These are phyloP conservation scores for Potentilla sterilis DNA, from an alignment of 306 rosid species.

Conservation along the genomic window DNA sequence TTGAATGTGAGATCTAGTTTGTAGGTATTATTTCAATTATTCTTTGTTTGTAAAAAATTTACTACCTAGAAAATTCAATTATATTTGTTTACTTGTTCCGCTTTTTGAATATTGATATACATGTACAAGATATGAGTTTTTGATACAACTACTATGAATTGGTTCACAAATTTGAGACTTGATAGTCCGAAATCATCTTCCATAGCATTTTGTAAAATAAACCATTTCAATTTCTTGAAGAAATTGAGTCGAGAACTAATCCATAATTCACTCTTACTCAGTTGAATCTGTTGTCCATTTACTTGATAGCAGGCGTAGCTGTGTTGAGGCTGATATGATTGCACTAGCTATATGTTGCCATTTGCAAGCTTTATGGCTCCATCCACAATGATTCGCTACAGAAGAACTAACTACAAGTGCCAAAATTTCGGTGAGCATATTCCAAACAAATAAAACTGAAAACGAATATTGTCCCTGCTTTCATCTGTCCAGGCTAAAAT, in stretches of 20 bases:
- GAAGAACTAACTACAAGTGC: background rate
- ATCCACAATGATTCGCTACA: background rate
- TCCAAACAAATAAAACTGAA: background rate
- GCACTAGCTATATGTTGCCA: background rate
- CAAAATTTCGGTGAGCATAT: background rate
- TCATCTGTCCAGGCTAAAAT: background rate
- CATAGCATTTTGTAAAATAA: too few species aligned
- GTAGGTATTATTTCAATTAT: background rate
- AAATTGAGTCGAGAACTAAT: background rate
- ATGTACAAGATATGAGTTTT: background rate
- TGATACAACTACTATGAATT: background rate
- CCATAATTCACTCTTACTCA: too few species aligned
- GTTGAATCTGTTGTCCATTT: too few species aligned
- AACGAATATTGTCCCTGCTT: background rate
- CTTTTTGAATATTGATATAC: background rate
- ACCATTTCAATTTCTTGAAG: too few species aligned
- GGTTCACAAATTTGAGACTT: background rate
- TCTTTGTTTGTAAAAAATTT: background rate
- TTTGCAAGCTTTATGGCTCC: background rate
- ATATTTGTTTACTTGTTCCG: background rate
- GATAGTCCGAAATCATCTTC: too few species aligned
- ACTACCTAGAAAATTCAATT: background rate
- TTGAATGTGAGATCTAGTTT: conserved; percentile 1
- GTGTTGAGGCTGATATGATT: background rate
- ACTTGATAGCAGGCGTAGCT: too few species aligned